Evolutionary conservation across 345 rosid genomes (phyloP).

Genomic region (Eucalyptus marginata): DNA sequence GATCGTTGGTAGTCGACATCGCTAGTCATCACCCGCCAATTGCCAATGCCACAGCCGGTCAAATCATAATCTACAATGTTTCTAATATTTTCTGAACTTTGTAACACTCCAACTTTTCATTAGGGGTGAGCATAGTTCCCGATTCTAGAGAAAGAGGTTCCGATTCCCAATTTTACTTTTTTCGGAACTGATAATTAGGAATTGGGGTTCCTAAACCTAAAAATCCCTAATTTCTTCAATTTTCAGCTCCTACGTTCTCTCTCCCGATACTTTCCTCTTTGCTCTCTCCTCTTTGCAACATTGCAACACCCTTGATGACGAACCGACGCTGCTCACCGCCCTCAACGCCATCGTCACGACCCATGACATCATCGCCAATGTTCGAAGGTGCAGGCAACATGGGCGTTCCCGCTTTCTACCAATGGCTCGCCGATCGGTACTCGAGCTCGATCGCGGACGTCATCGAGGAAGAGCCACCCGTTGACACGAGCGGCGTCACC

Average conservation of each 20-base stretch:
- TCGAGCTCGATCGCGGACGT: conserved; percentile 64
- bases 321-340: no score
- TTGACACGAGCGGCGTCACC: conserved; percentile 8
- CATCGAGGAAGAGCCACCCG: conserved; percentile 62
- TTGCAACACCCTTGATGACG: no score
- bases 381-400: background rate
- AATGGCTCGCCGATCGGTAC: conserved; percentile 94
- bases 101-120: background rate
- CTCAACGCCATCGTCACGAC: no score
- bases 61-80: background rate
- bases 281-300: no score
- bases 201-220: no score
- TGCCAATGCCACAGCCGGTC: background rate
- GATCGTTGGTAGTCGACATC: background rate
- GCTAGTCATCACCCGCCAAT: background rate
- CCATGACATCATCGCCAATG: fast-evolving
- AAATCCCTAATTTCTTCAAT: no score
- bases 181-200: fast-evolving
- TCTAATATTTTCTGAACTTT: background rate
- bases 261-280: no score
- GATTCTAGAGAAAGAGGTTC: no score
- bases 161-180: fast-evolving
- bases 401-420: conserved; percentile 98
- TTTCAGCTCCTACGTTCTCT: no score
- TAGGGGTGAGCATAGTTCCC: no score